A percentile compares a stretch with the other conserved stretches of the same genome.
Evolutionary conservation across 345 rosid genomes (phyloP).

Genomic region (Iberis pinnata): DNA sequence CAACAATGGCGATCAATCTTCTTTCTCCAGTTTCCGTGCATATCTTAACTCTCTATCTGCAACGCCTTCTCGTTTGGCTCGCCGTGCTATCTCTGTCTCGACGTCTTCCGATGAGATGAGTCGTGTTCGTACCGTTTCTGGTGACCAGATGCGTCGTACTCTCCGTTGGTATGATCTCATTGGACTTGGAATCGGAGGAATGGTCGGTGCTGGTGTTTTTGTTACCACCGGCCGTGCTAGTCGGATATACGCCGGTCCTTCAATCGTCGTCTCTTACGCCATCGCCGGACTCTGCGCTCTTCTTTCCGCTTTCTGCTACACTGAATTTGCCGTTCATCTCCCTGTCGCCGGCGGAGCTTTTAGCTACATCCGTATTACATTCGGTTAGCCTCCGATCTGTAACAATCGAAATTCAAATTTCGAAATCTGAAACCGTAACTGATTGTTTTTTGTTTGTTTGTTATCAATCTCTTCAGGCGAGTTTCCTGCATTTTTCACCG

Average conservation of each 20-base stretch:
- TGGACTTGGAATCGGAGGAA: constrained; percentile 87
- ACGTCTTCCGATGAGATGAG: constrained; percentile 67
- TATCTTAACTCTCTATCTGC: constrained; percentile 58
- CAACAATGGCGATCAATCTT: constrained; percentile 35
- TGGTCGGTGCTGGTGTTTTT: constrained; percentile 95
- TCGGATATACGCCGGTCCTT: constrained; percentile 61
- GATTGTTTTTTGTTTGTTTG: no score
- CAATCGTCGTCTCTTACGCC: constrained; percentile 75
- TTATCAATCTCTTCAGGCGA: constrained; percentile 42
- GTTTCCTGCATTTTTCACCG: constrained; percentile 82
- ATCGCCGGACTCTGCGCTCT: constrained; percentile 96
- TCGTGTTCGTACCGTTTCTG: constrained; percentile 48
- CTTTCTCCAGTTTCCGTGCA: constrained; percentile 50
- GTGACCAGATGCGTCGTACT: constrained; percentile 56
- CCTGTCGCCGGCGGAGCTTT: constrained; percentile 99
- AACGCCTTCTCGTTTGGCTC: constrained; percentile 62
- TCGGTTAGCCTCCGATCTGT: constrained; percentile 37
- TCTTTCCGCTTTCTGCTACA: constrained; percentile 93
- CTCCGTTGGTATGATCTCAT: constrained; percentile 85
- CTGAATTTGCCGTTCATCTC: constrained; percentile 92
- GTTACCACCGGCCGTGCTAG: constrained; percentile 72
- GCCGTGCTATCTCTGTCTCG: constrained; percentile 65
- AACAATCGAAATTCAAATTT: neutral
- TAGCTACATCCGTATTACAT: constrained; percentile 83
- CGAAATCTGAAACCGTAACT: neutral